Evolutionary conservation across 2,329 filamentous ascomycete genomes (phyloP).

Genomic region (Thermoascus crustaceus): DNA sequence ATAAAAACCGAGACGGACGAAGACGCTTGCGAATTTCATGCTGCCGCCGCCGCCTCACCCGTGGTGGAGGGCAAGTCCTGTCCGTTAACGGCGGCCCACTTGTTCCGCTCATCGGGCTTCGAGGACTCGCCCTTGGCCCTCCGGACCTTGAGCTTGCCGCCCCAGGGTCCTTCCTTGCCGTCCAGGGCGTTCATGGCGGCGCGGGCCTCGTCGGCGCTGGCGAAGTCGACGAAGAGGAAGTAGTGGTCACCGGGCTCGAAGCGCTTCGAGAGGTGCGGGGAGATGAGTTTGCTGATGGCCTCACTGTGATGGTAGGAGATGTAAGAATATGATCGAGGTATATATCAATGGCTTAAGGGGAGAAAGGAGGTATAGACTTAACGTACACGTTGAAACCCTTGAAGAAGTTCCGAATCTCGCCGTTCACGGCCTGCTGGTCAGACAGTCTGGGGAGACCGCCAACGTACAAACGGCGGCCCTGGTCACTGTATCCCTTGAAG

Average conservation of each 20-base stretch:
- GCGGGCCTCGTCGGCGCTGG: constrained; percentile 46
- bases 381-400: constrained; percentile 36
- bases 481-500: constrained; percentile 25
- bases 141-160: constrained; percentile 30
- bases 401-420: constrained; percentile 39
- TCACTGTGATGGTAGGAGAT: constrained; percentile 19
- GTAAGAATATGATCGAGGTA: constrained; percentile 4
- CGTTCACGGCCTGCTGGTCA: constrained; percentile 34
- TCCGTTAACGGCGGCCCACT: constrained; percentile 12
- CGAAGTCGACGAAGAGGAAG: constrained; percentile 60
- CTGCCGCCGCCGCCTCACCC: constrained; percentile 5
- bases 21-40: constrained; percentile 2
- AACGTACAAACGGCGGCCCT: constrained; percentile 40
- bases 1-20: not conserved
- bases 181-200: constrained; percentile 42
- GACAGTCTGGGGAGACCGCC: constrained; percentile 39
- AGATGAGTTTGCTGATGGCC: constrained; percentile 48
- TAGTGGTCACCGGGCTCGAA: constrained; percentile 49
- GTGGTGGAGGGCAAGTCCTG: constrained; percentile 3
- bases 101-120: constrained; percentile 21
- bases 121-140: constrained; percentile 31
- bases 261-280: constrained; percentile 48
- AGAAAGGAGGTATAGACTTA: not conserved
- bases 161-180: constrained; percentile 34
- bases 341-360: not conserved